These are phyloP conservation scores for Agaricus sinodeliciosus DNA, from an alignment of 768 basidiomycete species.

Conservation along the genomic window DNA sequence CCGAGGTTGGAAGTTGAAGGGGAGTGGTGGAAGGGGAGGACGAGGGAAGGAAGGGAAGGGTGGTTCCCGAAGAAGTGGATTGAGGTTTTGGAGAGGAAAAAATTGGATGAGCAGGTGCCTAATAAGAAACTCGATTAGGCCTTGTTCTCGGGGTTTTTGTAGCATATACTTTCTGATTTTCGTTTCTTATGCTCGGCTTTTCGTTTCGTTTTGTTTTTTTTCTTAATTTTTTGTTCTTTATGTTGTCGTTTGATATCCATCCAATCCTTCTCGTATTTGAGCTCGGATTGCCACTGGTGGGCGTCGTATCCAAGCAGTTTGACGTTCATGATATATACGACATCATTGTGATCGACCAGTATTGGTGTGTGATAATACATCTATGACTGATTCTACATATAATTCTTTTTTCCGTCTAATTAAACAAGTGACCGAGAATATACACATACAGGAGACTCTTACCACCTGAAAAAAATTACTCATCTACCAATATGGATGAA, in stretches of 20 bases:
- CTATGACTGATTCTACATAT: too few species aligned
- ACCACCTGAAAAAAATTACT: too few species aligned
- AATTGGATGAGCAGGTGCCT: slow-evolving; percentile 17
- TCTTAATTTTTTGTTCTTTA: neutral
- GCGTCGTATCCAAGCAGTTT: too few species aligned
- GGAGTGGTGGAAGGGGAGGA: slow-evolving; percentile 93
- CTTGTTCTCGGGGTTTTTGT: neutral
- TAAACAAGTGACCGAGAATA: too few species aligned
- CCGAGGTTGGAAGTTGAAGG: slow-evolving; percentile 49
- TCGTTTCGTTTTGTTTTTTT: too few species aligned
- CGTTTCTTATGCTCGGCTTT: neutral
- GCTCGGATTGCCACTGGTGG: too few species aligned
- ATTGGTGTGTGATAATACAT: too few species aligned
- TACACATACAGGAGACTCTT: too few species aligned
- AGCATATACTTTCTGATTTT: neutral
- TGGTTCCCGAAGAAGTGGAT: slow-evolving; percentile 94
- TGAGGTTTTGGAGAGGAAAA: slow-evolving; percentile 50
- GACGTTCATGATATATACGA: too few species aligned
- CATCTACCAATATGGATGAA: too few species aligned
- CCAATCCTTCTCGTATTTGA: neutral
- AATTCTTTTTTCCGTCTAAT: too few species aligned
- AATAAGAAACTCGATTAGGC: slow-evolving; percentile 7
- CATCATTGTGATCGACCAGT: too few species aligned
- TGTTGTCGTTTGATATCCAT: neutral
- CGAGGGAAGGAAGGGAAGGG: slow-evolving; percentile 81